Conservation (phyloP, 139 green algal genomes). For the Medakamo hakoo region DNA sequence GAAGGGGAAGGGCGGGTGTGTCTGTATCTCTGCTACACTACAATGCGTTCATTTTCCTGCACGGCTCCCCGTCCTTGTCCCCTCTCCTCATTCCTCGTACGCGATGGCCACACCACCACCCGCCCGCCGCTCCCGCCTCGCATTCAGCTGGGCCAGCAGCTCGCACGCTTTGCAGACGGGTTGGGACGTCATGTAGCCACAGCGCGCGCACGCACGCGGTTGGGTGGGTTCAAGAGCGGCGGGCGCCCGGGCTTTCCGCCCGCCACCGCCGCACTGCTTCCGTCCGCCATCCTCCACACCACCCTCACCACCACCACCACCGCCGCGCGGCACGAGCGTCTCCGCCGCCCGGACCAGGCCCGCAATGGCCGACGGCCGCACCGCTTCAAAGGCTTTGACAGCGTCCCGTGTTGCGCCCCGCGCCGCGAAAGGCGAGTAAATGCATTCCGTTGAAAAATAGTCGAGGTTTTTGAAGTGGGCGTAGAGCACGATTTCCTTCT, state of each 20-base stretch:
- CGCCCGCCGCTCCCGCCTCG: background rate
- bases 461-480: conserved; percentile 96
- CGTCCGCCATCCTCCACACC: no score
- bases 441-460: conserved; percentile 94
- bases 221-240: conserved; percentile 2
- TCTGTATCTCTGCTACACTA: background rate
- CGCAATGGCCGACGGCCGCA: conserved; percentile 58
- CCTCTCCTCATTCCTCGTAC: conserved; percentile 13
- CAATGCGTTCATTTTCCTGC: no score
- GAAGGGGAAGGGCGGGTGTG: background rate
- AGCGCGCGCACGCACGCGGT: conserved; percentile 48
- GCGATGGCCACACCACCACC: conserved; percentile 10
- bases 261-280: background rate
- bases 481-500: conserved; percentile 99
- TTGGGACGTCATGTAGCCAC: conserved; percentile 60
- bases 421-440: conserved; percentile 88
- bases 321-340: conserved; percentile 35
- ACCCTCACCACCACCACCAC: no score
- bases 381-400: conserved; percentile 82
- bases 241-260: background rate
- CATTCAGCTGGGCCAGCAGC: conserved; percentile 77
- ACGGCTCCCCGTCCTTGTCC: background rate
- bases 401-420: conserved; percentile 80
- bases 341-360: conserved; percentile 75
- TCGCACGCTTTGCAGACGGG: conserved; percentile 75